Percentiles rank a stretch among this genome's conserved stretches.
Conservation (phyloP, 2,329 filamentous ascomycete genomes). For the Clarireedia sp. region DNA sequence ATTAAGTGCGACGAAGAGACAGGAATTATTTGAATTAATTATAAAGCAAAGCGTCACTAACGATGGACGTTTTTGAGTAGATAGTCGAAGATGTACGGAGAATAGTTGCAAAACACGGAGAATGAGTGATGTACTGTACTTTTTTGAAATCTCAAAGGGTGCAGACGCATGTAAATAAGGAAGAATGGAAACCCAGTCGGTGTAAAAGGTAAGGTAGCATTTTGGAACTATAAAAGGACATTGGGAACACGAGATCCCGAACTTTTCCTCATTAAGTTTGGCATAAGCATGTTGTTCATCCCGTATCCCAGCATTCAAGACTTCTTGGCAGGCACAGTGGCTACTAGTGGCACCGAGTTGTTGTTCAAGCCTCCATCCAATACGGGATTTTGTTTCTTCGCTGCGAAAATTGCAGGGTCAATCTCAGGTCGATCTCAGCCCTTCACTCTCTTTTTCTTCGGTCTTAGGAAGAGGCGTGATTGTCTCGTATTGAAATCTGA, state of each 20-base stretch:
- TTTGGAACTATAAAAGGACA: constrained; percentile 4
- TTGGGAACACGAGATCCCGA: constrained; percentile 7
- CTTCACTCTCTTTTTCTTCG: not conserved
- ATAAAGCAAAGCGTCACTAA: not conserved
- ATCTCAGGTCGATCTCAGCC: not conserved
- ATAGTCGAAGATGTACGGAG: not conserved
- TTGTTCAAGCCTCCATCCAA: not conserved
- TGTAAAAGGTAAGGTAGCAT: not conserved
- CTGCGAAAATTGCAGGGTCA: not conserved
- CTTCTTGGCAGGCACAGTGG: constrained; percentile 7
- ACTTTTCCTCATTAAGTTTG: not conserved
- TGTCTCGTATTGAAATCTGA: constrained; percentile 7
- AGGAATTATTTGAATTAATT: not conserved
- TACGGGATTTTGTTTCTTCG: not conserved
- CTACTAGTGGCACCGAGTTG: not conserved
- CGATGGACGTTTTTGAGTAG: not conserved
- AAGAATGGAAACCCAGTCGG: not conserved
- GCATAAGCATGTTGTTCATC: not conserved
- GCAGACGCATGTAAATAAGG: not conserved
- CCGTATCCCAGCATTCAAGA: not conserved
- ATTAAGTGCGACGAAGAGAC: not conserved
- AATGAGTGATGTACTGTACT: constrained; percentile 1
- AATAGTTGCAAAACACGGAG: not conserved
- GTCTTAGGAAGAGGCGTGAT: not conserved
- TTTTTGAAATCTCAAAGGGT: not conserved